A percentile compares a stretch with the other conserved stretches of the same genome.
These are phyloP conservation scores for Trichoderma koningiopsis DNA, from an alignment of 2,329 filamentous ascomycete species.

Conservation along the genomic window DNA sequence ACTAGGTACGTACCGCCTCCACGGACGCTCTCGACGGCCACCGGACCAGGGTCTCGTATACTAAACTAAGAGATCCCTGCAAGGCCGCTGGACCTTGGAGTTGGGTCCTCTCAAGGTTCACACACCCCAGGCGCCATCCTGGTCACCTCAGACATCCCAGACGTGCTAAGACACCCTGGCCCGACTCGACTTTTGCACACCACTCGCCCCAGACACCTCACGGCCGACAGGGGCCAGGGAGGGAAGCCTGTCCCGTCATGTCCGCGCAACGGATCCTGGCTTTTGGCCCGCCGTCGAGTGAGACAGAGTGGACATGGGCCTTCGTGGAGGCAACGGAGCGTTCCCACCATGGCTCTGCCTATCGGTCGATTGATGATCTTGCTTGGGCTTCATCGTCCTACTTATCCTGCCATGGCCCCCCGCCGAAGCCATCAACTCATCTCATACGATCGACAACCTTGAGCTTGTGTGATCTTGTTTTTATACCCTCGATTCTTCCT, in stretches of 20 bases:
- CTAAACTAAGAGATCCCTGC: conserved; percentile 2
- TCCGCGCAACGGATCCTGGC: conserved; percentile 30
- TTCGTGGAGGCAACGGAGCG: conserved; percentile 43
- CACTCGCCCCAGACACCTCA: conserved; percentile 27
- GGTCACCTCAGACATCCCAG: conserved; percentile 7
- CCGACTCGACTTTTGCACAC: conserved; percentile 15
- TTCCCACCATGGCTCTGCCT: conserved; percentile 27
- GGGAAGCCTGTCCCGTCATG: conserved; percentile 26
- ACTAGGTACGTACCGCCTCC: conserved; percentile 26
- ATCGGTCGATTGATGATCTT: conserved; percentile 41
- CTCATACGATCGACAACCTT: conserved; percentile 53
- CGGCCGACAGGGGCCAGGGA: conserved; percentile 27
- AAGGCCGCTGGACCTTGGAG: background rate
- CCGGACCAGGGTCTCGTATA: conserved; percentile 4
- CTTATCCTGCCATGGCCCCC: conserved; percentile 52
- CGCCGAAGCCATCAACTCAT: conserved; percentile 45
- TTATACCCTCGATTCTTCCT: conserved; percentile 54
- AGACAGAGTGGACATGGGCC: conserved; percentile 47
- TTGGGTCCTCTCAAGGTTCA: conserved; percentile 22
- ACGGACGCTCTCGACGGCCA: conserved; percentile 5
- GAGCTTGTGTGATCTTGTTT: conserved; percentile 46
- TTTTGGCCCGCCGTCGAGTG: conserved; percentile 46
- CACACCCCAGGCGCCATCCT: conserved; percentile 9
- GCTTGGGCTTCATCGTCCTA: conserved; percentile 46
- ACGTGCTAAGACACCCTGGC: background rate